Evolutionary conservation across 768 basidiomycete species (phyloP).

Genomic region (Daedaleopsis sinensis): DNA sequence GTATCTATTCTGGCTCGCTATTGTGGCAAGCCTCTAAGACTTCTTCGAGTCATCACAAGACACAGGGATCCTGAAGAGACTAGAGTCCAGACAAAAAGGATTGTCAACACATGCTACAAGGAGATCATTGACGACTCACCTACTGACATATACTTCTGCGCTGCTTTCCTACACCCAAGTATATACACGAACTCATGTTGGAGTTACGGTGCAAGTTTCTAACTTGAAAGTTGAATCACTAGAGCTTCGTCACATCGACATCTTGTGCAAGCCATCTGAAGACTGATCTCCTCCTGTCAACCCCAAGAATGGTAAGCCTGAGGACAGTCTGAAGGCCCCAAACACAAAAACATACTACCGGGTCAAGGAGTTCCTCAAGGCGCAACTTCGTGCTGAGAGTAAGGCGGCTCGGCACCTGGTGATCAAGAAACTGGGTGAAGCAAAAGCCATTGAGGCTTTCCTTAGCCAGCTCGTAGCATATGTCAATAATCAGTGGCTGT

Average conservation of each 20-base stretch:
- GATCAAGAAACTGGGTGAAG: too few species aligned
- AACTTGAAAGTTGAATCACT: too few species aligned
- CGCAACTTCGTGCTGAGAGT: neutral
- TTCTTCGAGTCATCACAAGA: too few species aligned
- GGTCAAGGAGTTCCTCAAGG: conserved; percentile 8
- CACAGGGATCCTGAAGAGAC: neutral
- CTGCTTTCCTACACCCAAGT: neutral
- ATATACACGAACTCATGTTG: too few species aligned
- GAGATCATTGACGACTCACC: conserved; percentile 3
- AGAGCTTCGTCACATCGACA: too few species aligned
- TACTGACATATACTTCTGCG: conserved; percentile 3
- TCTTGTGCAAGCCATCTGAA: too few species aligned
- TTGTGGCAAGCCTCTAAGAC: neutral
- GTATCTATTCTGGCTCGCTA: conserved; percentile 2
- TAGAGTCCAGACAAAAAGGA: neutral
- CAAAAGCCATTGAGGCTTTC: too few species aligned
- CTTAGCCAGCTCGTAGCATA: neutral
- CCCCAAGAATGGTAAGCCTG: too few species aligned
- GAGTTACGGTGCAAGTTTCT: too few species aligned
- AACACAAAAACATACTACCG: neutral
- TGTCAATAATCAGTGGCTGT: neutral
- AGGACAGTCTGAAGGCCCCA: conserved; percentile 1
- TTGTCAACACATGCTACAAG: conserved; percentile 6
- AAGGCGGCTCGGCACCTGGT: neutral
- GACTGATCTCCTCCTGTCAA: too few species aligned